Percentiles rank a stretch among this genome's conserved stretches.
Evolutionary conservation across 306 rosid genomes (phyloP).

Genomic region (Castanea crenata): DNA sequence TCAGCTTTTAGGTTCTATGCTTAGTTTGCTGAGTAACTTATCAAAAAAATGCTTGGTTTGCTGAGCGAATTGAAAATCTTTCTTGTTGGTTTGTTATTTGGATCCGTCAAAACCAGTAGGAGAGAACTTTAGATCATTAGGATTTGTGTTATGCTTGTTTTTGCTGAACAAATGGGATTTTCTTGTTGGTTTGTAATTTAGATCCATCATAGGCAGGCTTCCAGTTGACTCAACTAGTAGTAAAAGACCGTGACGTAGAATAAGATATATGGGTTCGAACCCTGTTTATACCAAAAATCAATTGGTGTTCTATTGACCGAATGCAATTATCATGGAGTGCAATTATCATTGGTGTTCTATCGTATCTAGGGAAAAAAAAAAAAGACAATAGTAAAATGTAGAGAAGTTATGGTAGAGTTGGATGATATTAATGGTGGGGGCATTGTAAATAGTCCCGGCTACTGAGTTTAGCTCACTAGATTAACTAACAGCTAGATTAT

Average conservation of each 20-base stretch:
- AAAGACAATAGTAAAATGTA: not conserved
- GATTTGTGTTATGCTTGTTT: not conserved
- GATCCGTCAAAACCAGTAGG: not conserved
- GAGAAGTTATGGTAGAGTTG: not conserved
- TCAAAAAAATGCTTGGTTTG: not conserved
- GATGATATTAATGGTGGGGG: not conserved
- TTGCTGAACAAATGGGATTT: not conserved
- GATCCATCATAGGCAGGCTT: not conserved
- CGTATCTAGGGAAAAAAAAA: too few species aligned
- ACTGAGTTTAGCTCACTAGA: not conserved
- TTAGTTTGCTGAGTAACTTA: not conserved
- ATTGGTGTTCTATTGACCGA: too few species aligned
- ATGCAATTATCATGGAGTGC: too few species aligned
- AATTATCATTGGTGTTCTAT: too few species aligned
- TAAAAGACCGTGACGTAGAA: too few species aligned
- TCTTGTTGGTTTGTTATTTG: not conserved
- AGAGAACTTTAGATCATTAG: not conserved
- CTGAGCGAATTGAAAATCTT: not conserved
- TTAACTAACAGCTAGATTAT: not conserved
- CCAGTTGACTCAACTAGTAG: too few species aligned
- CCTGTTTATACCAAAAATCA: accelerated
- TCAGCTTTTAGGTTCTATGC: not conserved
- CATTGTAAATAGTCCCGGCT: not conserved
- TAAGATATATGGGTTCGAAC: too few species aligned
- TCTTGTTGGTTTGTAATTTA: too few species aligned